phyloP scores from a whole-genome alignment of 371 early-diverging fungal genomes.

The Mucor lusitanicus region DNA sequence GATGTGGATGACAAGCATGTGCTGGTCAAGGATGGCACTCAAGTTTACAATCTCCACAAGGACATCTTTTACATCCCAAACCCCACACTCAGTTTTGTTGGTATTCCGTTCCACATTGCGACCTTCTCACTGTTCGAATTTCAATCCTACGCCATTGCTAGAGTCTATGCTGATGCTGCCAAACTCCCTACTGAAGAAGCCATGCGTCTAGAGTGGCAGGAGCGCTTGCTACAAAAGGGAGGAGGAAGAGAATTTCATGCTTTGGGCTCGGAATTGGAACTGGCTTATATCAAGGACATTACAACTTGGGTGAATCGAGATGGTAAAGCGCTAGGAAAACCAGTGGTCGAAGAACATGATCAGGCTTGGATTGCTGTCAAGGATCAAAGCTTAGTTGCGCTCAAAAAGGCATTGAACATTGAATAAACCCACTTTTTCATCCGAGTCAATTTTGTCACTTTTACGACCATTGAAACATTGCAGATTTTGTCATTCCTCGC shows the following conservation, averaged over 20 bases:
- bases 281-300: constrained; percentile 28
- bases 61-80: constrained; percentile 52
- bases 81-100: constrained; percentile 59
- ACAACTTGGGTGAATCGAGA: constrained; percentile 24
- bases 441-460: background rate
- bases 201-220: constrained; percentile 34
- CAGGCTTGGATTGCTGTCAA: constrained; percentile 24
- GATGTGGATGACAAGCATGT: constrained; percentile 8
- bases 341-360: constrained; percentile 16
- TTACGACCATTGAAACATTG: background rate
- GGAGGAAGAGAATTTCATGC: constrained; percentile 30
- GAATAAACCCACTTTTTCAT: background rate
- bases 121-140: constrained; percentile 60
- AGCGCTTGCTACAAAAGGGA: constrained; percentile 14
- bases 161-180: constrained; percentile 35
- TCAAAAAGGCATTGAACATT: constrained; percentile 17
- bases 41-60: constrained; percentile 48
- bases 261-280: constrained; percentile 24
- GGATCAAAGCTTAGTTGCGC: constrained; percentile 10
- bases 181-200: constrained; percentile 24
- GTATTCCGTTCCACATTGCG: constrained; percentile 55
- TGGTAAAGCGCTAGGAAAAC: constrained; percentile 5
- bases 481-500: background rate
- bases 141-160: constrained; percentile 51
- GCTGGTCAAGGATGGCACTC: constrained; percentile 42